A percentile compares a stretch with the other conserved stretches of the same genome.
Evolutionary conservation across 148 eudicot genomes (phyloP).

Genomic region (Drosera capensis): DNA sequence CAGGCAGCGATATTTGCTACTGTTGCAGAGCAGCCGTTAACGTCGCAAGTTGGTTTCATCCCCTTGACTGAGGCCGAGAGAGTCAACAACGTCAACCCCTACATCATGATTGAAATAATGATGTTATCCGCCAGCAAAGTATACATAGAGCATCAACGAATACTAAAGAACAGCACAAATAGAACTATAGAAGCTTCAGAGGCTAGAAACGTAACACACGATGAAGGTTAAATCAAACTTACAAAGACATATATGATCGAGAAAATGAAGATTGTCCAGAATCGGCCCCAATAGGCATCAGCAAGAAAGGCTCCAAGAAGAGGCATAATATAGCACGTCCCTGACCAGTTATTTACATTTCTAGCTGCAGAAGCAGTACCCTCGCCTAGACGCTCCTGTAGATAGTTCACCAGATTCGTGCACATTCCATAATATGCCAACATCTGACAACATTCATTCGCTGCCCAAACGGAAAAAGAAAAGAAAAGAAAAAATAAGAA

Average conservation of each 20-base stretch:
- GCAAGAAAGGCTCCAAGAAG: conserved; percentile 13
- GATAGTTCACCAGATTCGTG: conserved; percentile 11
- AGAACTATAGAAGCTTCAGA: background rate
- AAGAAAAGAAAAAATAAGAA: too few relatives aligned
- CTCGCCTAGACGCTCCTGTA: conserved; percentile 7
- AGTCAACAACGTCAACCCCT: conserved; percentile 14
- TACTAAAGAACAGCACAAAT: background rate
- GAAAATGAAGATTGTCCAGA: conserved; percentile 10
- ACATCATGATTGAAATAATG: too few relatives aligned
- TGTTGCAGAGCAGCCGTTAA: conserved; percentile 5
- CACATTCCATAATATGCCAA: conserved; percentile 13
- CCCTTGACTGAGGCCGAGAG: conserved; percentile 10
- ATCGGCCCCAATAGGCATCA: conserved; percentile 15
- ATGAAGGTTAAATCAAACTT: conserved; percentile 2
- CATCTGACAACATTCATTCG: conserved; percentile 11
- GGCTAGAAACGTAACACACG: background rate
- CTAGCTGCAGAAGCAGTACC: conserved; percentile 8
- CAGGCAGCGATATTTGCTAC: conserved; percentile 5
- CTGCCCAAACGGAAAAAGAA: too few relatives aligned
- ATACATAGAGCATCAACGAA: background rate
- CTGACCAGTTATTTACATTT: conserved; percentile 12
- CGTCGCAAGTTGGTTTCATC: conserved; percentile 4
- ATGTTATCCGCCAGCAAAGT: too few relatives aligned
- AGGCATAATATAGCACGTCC: conserved; percentile 12
- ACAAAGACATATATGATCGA: conserved; percentile 11